Conservation (phyloP, 2,329 filamentous ascomycete genomes). For the Neonectria punicea region DNA sequence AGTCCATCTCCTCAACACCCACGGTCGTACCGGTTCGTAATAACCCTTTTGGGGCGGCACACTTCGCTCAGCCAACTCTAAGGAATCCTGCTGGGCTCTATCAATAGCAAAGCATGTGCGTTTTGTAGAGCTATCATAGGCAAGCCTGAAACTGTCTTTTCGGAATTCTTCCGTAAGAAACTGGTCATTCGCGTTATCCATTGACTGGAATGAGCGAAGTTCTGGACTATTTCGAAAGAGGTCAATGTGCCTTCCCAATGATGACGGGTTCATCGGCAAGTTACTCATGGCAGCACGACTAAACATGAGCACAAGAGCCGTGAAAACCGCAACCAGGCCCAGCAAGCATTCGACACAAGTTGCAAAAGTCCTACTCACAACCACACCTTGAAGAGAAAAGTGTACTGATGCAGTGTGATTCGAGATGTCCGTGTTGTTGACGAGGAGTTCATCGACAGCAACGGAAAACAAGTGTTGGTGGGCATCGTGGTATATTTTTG, state of each 20-base stretch:
- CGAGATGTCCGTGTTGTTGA: constrained; percentile 17
- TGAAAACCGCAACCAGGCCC: constrained; percentile 32
- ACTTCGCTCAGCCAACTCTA: not conserved
- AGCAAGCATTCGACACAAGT: constrained; percentile 44
- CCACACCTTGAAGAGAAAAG: constrained; percentile 40
- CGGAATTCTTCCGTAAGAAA: constrained; percentile 5
- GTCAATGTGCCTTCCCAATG: constrained; percentile 34
- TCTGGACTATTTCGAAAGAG: constrained; percentile 34
- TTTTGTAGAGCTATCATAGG: not conserved
- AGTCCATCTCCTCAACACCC: constrained; percentile 27
- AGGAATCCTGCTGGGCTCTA: not conserved
- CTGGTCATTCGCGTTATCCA: constrained; percentile 33
- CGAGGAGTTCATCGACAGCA: constrained; percentile 31
- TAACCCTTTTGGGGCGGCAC: constrained; percentile 22
- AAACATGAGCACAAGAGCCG: constrained; percentile 28
- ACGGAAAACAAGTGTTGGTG: constrained; percentile 48
- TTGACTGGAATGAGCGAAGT: not conserved
- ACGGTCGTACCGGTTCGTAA: constrained; percentile 41
- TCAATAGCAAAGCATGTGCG: not conserved
- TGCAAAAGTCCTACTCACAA: constrained; percentile 48
- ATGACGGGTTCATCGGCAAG: constrained; percentile 41
- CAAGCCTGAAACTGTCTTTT: constrained; percentile 30
- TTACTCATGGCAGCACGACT: constrained; percentile 20
- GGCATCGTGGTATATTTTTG: constrained; percentile 32
- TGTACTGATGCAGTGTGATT: constrained; percentile 26